Base-by-base conservation (phyloP, 176 grass and related monocot genomes). In the Cenchrus purpureus region DNA sequence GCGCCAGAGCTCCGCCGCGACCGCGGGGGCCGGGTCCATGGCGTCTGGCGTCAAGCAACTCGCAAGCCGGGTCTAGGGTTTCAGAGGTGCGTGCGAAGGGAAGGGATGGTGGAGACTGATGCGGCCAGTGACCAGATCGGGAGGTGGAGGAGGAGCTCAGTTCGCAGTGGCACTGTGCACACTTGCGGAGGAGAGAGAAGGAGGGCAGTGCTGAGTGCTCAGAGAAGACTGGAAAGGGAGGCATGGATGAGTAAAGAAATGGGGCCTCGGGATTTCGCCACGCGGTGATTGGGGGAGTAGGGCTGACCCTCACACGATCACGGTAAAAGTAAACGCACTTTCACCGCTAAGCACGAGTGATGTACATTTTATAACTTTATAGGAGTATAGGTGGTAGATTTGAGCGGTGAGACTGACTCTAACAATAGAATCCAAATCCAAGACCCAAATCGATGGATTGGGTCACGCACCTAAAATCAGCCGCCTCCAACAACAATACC, bases 1-100 rank as follows among this genome's bases (percentile, higher is more conserved):
- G 63, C 85, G 85, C 85, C 89, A 84, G 69, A 79, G 81, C 76
- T 91, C 89, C n/a, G 80, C 80, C 22, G 76, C 54, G 76, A 76
- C 85, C 6, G 81, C 62, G 17, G 54, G 70, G 53, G 62, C 54
- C 2, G 81, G 70, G 7, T 91, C 85, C 89, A 91, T 91, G 3
- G 54, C 14, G 0, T 31, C 40, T 13, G 56, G 68, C 14, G 48
- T 8, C 45, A 69, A 28, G 53, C 80, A 5, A 12, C 65, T 20
- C 73, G 31, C 48, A n/a, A 32, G 70, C 16, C 2, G 32, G 49
- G 44, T 55, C 84, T 91, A 87, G 89, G 89, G 81, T 84, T 87
- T 80, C 20, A 6, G 60, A 13, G 58, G 73, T 3, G 57, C 56
- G 64, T 37, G 53, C 53, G 20, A 58, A 3, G 32, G 8, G 32